A percentile compares a stretch with the other conserved stretches of the same genome.
Conservation (phyloP, 2,329 filamentous ascomycete genomes). For the Diaporthe sp. region DNA sequence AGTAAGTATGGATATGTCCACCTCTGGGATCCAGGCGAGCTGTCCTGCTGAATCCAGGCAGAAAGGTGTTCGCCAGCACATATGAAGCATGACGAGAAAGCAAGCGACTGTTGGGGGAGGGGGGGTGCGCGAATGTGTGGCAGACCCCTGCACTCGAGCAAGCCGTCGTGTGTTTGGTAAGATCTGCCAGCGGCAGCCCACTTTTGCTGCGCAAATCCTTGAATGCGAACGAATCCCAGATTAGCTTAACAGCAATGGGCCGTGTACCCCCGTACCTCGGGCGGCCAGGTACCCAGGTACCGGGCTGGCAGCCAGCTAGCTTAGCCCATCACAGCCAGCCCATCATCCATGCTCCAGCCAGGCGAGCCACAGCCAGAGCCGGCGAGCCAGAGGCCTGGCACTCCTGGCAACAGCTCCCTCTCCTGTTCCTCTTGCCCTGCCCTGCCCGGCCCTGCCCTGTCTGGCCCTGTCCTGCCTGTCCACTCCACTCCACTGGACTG, state of each 20-base stretch:
- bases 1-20: neutral
- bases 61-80: neutral
- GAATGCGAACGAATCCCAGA: constrained; percentile 19
- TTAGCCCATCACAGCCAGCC: constrained; percentile 16
- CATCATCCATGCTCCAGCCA: constrained; percentile 15
- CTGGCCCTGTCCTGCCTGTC: neutral
- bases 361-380: constrained; percentile 26
- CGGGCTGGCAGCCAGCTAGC: constrained; percentile 13
- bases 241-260: constrained; percentile 16
- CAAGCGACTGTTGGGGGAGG: neutral
- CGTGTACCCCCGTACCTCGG: constrained; percentile 15
- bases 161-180: constrained; percentile 17
- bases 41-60: constrained; percentile 2
- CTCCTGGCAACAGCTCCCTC: constrained; percentile 16
- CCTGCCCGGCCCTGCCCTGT: constrained; percentile 1
- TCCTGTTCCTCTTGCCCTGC: constrained; percentile 21
- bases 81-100: neutral
- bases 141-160: constrained; percentile 16
- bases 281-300: neutral
- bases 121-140: constrained; percentile 6
- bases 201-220: constrained; percentile 29
- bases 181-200: constrained; percentile 30
- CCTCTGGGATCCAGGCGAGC: neutral
- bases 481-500: constrained; percentile 31
- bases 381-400: constrained; percentile 20